These are phyloP conservation scores for Gliomastix tumulicola DNA, from an alignment of 2,329 filamentous ascomycete genomes.

Conservation along the genomic window DNA sequence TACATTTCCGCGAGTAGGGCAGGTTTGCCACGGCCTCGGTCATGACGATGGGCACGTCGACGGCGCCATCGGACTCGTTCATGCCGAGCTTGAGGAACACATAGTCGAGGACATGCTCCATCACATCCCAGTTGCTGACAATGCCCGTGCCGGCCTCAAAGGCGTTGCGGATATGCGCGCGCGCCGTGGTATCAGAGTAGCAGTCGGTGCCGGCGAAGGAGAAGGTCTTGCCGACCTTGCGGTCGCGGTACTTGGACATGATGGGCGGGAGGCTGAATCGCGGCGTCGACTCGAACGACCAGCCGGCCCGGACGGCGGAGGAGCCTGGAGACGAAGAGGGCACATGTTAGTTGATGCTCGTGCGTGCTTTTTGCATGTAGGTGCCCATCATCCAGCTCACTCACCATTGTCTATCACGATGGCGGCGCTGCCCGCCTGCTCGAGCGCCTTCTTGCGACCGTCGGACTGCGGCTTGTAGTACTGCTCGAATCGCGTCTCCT, in stretches of 20 bases:
- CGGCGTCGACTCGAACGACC: constrained; percentile 86
- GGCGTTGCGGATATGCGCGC: constrained; percentile 81
- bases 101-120: constrained; percentile 92
- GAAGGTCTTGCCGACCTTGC: constrained; percentile 86
- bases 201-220: constrained; percentile 90
- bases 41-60: constrained; percentile 87
- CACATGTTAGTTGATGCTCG: constrained; percentile 10
- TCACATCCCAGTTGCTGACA: constrained; percentile 95
- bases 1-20: constrained; percentile 81
- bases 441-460: constrained; percentile 63
- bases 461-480: constrained; percentile 49
- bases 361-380: too few species aligned
- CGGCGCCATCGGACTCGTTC: constrained; percentile 63
- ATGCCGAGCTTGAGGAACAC: constrained; percentile 90
- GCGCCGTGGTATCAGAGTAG: constrained; percentile 87
- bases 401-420: constrained; percentile 98
- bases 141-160: constrained; percentile 90
- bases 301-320: constrained; percentile 82
- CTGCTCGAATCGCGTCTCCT: constrained; percentile 55
- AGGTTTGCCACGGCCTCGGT: constrained; percentile 92
- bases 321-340: constrained; percentile 52
- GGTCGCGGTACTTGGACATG: constrained; percentile 91
- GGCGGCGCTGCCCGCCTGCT: constrained; percentile 54
- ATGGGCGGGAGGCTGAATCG: constrained; percentile 78
- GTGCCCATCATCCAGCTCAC: constrained; percentile 5